phyloP scores from a whole-genome alignment of 345 rosid species.

The Pugionium dolabratum region DNA sequence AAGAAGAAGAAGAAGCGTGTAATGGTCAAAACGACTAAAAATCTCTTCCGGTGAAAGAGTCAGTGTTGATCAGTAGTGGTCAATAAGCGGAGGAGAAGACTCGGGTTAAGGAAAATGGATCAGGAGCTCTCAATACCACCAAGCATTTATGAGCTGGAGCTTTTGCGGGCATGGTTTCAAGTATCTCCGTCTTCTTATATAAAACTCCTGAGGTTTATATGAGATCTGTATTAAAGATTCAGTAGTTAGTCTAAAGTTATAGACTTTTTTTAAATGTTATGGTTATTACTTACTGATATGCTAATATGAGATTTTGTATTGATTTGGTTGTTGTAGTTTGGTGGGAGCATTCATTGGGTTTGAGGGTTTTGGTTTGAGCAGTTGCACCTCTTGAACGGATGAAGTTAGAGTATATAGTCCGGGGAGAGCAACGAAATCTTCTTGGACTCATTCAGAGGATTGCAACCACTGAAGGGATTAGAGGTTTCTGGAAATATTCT shows the following conservation, averaged over 20 bases:
- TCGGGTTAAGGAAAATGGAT: conserved; percentile 32
- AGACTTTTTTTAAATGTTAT: background rate
- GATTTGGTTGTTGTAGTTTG: conserved; percentile 30
- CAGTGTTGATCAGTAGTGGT: conserved; percentile 17
- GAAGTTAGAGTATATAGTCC: conserved; percentile 75
- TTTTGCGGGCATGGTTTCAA: conserved; percentile 77
- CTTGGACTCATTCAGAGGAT: conserved; percentile 54
- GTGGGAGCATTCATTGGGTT: conserved; percentile 34
- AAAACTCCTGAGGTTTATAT: background rate
- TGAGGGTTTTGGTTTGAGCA: conserved; percentile 43
- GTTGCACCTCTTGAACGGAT: conserved; percentile 79
- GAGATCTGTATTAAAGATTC: background rate
- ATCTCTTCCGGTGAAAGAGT: conserved; percentile 29
- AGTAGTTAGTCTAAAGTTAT: conserved; percentile 6
- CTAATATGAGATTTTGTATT: conserved; percentile 8
- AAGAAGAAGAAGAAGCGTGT: conserved; percentile 43
- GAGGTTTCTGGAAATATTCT: conserved; percentile 80
- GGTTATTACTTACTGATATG: background rate
- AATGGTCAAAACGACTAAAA: conserved; percentile 31
- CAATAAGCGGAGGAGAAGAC: conserved; percentile 4
- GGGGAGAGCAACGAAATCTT: conserved; percentile 62
- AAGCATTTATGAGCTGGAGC: conserved; percentile 86
- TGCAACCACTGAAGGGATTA: conserved; percentile 60
- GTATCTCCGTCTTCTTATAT: conserved; percentile 39
- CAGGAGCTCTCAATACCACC: conserved; percentile 46